phyloP scores from a whole-genome alignment of 2,329 filamentous ascomycete genomes.

The Ceratocystis lukuohia region DNA sequence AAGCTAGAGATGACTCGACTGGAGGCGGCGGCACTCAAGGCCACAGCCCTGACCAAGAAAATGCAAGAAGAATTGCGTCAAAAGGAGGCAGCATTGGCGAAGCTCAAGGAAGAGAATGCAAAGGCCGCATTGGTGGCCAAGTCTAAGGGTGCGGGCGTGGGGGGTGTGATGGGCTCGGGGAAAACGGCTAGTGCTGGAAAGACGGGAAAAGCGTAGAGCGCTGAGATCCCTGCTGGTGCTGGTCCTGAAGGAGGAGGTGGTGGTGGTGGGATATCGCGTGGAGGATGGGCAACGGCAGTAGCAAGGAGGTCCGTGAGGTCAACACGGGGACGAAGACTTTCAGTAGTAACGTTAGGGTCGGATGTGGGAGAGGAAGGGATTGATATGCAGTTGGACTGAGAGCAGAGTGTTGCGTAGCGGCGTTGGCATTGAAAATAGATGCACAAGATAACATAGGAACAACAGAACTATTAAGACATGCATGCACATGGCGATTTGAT shows the following conservation, averaged over 20 bases:
- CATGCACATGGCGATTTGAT: background rate
- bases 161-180: background rate
- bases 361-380: background rate
- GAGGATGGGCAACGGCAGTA: background rate
- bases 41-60: conserved; percentile 46
- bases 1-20: conserved; percentile 47
- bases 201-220: conserved; percentile 16
- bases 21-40: conserved; percentile 49
- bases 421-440: background rate
- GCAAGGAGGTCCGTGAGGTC: conserved; percentile 11
- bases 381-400: background rate
- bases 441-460: background rate
- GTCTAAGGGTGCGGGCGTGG: conserved; percentile 20
- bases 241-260: background rate
- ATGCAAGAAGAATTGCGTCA: conserved; percentile 48
- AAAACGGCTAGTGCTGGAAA: background rate
- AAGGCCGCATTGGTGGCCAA: conserved; percentile 30
- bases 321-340: conserved; percentile 11
- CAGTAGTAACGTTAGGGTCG: conserved; percentile 1
- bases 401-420: background rate
- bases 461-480: conserved; percentile 7
- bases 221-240: background rate
- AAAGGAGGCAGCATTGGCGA: conserved; percentile 48
- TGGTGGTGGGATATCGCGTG: background rate
- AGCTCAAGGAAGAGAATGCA: conserved; percentile 45